A percentile compares a stretch with the other conserved stretches of the same genome.
Evolutionary conservation across 371 early-diverging fungal genomes (phyloP).

Genomic region (Cokeromyces recurvatus): DNA sequence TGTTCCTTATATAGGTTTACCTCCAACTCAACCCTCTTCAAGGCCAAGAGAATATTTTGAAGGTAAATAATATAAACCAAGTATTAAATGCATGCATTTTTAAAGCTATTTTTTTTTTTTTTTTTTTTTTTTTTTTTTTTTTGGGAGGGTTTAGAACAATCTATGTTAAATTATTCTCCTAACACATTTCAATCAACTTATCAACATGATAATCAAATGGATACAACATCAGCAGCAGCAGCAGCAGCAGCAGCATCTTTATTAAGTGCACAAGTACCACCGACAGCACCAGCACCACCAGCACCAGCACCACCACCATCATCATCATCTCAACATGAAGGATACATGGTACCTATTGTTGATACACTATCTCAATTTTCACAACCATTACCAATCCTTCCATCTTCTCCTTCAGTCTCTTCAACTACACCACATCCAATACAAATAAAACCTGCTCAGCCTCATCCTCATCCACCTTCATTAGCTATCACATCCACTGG

Average conservation of each 20-base stretch:
- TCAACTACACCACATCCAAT: no score
- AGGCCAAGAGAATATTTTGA: conserved; percentile 16
- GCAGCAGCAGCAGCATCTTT: background rate
- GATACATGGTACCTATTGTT: no score
- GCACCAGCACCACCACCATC: background rate
- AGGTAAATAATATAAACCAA: background rate
- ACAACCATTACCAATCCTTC: background rate
- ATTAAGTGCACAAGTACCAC: no score
- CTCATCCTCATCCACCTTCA: background rate
- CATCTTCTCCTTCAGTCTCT: background rate
- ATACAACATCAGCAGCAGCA: background rate
- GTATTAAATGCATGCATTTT: background rate
- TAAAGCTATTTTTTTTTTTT: background rate
- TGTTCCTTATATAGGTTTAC: conserved; percentile 14
- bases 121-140: no score
- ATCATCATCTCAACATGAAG: background rate
- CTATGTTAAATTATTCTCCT: no score
- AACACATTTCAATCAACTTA: no score
- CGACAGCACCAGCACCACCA: background rate
- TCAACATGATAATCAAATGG: no score
- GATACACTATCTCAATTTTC: no score
- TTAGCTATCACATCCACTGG: background rate
- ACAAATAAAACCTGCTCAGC: background rate
- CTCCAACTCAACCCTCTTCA: conserved; percentile 10
- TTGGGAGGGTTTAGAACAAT: no score